Base-by-base conservation (phyloP, 805 yeast genomes). In the Kodamaea hsintzibuensis region DNA sequence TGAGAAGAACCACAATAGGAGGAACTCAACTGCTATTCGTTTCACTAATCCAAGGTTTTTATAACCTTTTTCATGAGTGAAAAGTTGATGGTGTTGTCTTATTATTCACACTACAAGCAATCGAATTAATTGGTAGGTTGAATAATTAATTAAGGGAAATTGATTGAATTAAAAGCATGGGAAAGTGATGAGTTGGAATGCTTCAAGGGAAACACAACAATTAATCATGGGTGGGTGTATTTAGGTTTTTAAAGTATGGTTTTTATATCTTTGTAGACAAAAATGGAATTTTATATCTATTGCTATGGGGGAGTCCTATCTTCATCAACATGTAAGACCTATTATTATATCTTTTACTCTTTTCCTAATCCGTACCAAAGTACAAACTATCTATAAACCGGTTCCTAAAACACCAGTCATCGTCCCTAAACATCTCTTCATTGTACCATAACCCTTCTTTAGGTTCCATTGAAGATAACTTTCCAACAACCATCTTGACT, bases 381-480 rank as follows among this genome's bases (percentile, higher is more conserved):
- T 91, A 91, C 54, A 81, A 77, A 9, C 86, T 71, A 68, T 91
- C 97, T 25, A 91, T 77, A 63, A 85, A 90, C 53, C 96, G 77
- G 53, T 76, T 78, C 55, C 84, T 73, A 65, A 87, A 83, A 79
- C 84, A 82, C 78, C 84, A 80, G 55, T 82, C 82, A 2, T 70
- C 64, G 53, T 82, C 84, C 19, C 72, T 62, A 52, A 79, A 78
- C 13, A 73, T 70, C 45, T 74, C 79, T 14, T 69, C 56, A 54
- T 74, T 74, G 52, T 70, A 70, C 39, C 57, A 62, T 45, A 17
- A 19, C 7, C 55, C 54, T 3, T 55, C 63, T 13, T 59, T 70
- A 9, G 37, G 48, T 19, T 69, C 71, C 44, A 74, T 65, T 27
- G 71, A 62, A 55, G 89, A 83, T 56, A 89, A 68, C 56, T 80